phyloP scores from a whole-genome alignment of 192 early-diverging fungal species.

The Coemansia sp. region DNA sequence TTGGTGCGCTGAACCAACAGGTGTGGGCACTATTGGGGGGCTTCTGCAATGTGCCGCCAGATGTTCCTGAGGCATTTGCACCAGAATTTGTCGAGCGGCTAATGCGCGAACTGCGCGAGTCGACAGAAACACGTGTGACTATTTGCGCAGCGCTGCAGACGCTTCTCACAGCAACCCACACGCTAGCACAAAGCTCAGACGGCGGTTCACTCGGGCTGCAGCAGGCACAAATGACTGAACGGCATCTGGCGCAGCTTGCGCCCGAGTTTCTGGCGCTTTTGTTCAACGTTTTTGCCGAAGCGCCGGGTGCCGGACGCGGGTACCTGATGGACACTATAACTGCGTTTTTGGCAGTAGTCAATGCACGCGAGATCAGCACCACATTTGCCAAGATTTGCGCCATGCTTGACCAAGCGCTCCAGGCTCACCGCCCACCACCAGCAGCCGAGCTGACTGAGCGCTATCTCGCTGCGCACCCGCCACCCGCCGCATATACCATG shows the following conservation, averaged over 20 bases:
- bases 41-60: conserved; percentile 81
- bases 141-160: conserved; percentile 73
- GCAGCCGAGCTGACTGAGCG: conserved; percentile 54
- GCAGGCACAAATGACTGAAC: conserved; percentile 59
- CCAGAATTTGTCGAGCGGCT: conserved; percentile 69
- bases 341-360: conserved; percentile 64
- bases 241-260: conserved; percentile 64
- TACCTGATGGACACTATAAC: conserved; percentile 70
- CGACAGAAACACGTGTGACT: conserved; percentile 72
- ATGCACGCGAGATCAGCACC: conserved; percentile 59
- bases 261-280: conserved; percentile 71
- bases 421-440: conserved; percentile 53
- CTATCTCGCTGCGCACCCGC: conserved; percentile 56
- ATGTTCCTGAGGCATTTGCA: conserved; percentile 64
- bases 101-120: conserved; percentile 70
- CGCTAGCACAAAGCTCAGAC: conserved; percentile 21
- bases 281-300: conserved; percentile 76
- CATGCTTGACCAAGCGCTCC: conserved; percentile 60
- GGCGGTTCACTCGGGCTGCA: conserved; percentile 49
- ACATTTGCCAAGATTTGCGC: conserved; percentile 64
- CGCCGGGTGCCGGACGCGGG: conserved; percentile 61
- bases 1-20: conserved; percentile 83
- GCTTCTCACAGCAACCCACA: conserved; percentile 54
- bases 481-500: conserved; percentile 81
- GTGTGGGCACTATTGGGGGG: conserved; percentile 84